These are phyloP conservation scores for Akanthomyces lecanii DNA, from an alignment of 2,329 filamentous ascomycete species.

Conservation along the genomic window DNA sequence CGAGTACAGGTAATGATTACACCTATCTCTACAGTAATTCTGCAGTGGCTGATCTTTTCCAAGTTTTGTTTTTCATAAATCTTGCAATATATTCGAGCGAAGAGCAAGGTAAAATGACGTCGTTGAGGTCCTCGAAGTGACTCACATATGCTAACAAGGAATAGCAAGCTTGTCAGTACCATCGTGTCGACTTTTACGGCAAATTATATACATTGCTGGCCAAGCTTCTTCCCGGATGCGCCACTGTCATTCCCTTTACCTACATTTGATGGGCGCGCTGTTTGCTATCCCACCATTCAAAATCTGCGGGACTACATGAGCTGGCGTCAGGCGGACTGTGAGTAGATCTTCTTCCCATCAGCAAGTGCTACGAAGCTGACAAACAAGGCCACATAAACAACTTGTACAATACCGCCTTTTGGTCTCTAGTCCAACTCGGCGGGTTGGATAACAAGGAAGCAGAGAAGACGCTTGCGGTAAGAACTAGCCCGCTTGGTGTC, in stretches of 20 bases:
- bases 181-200: slow-evolving; percentile 91
- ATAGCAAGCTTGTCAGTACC: slow-evolving; percentile 83
- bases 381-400: slow-evolving; percentile 88
- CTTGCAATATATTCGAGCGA: slow-evolving; percentile 77
- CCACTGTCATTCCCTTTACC: slow-evolving; percentile 71
- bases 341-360: slow-evolving; percentile 29
- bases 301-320: slow-evolving; percentile 93
- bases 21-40: no score
- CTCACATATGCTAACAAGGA: slow-evolving; percentile 9
- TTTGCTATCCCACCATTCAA: slow-evolving; percentile 77
- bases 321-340: slow-evolving; percentile 96
- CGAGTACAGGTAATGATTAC: slow-evolving; percentile 70
- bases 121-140: slow-evolving; percentile 18
- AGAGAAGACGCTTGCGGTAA: slow-evolving; percentile 71
- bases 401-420: slow-evolving; percentile 96
- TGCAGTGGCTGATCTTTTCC: not conserved
- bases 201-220: slow-evolving; percentile 82
- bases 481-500: slow-evolving; percentile 19
- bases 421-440: slow-evolving; percentile 76
- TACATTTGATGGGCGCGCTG: slow-evolving; percentile 87
- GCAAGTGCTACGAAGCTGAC: not conserved
- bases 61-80: slow-evolving; percentile 86
- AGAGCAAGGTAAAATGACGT: slow-evolving; percentile 62
- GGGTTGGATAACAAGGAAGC: slow-evolving; percentile 73
- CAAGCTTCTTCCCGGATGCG: slow-evolving; percentile 66